These are phyloP conservation scores for Petunia hybrid DNA, from an alignment of 305 asterid species.

Conservation along the genomic window DNA sequence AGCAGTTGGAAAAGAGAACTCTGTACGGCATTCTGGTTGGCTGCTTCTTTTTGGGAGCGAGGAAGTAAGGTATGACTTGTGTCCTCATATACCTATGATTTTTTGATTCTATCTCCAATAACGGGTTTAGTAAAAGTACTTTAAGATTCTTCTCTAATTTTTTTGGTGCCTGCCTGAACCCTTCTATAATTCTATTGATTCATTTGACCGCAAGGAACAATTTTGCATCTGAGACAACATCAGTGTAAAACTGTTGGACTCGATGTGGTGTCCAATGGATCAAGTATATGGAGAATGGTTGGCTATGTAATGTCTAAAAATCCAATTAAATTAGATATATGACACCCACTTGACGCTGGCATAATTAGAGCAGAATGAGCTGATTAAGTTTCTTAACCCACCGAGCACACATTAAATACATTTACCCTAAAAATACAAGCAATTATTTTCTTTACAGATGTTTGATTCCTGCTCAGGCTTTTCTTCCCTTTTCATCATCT, in stretches of 20 bases:
- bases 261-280: background rate
- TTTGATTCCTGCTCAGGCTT: constrained; percentile 11
- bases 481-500: constrained; percentile 2
- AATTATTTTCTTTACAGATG: background rate
- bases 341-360: background rate
- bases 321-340: background rate
- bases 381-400: background rate
- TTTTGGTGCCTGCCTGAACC: background rate
- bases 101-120: background rate
- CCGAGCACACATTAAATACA: too few relatives aligned
- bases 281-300: too few relatives aligned
- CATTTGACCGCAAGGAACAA: constrained; percentile 3
- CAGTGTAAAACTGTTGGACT: background rate
- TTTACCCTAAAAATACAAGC: too few relatives aligned
- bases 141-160: background rate
- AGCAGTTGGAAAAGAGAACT: constrained; percentile 12
- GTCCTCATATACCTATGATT: background rate
- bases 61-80: constrained; percentile 7
- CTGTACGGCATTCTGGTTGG: background rate
- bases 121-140: constrained; percentile 4
- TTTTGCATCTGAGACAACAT: constrained; percentile 4
- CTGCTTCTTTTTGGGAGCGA: background rate
- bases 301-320: background rate
- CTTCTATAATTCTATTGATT: background rate
- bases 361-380: background rate